Conservation (phyloP, 768 basidiomycete species). For the Dendrothele bispora region DNA sequence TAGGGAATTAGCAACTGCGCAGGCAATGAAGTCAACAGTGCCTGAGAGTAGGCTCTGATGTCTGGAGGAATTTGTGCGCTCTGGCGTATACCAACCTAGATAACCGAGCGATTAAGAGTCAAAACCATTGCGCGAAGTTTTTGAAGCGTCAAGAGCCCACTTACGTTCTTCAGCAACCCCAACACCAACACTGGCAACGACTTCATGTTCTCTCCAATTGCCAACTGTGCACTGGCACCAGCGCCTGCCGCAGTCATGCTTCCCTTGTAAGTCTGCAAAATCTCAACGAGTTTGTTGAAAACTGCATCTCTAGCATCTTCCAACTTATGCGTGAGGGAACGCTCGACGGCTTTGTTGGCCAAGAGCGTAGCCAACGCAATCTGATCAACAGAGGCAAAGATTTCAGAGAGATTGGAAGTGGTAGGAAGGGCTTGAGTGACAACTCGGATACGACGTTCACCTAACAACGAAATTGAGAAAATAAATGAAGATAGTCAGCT, state of each 20-base stretch:
- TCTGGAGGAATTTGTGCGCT: conserved; percentile 97
- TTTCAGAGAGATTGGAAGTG: conserved; percentile 82
- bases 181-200: conserved; percentile 90
- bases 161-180: conserved; percentile 90
- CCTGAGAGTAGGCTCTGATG: conserved; percentile 93
- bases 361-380: conserved; percentile 81
- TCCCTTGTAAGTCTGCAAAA: conserved; percentile 86
- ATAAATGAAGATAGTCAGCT: conserved; percentile 3
- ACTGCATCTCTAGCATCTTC: conserved; percentile 89
- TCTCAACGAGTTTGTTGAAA: conserved; percentile 80
- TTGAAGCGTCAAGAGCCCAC: conserved; percentile 19
- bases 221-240: conserved; percentile 91
- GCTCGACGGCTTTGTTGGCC: conserved; percentile 92
- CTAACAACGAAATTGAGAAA: conserved; percentile 23
- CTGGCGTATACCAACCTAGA: conserved; percentile 88
- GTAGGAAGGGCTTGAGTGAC: conserved; percentile 86
- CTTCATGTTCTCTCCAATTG: conserved; percentile 91
- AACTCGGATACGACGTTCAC: conserved; percentile 89
- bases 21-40: conserved; percentile 86
- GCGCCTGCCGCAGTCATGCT: conserved; percentile 95
- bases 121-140: not conserved
- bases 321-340: conserved; percentile 78
- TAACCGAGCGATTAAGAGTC: too few relatives aligned
- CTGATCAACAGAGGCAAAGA: conserved; percentile 90
- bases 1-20: conserved; percentile 91